phyloP scores from a whole-genome alignment of 345 rosid species.

The Barbarea vulgaris region DNA sequence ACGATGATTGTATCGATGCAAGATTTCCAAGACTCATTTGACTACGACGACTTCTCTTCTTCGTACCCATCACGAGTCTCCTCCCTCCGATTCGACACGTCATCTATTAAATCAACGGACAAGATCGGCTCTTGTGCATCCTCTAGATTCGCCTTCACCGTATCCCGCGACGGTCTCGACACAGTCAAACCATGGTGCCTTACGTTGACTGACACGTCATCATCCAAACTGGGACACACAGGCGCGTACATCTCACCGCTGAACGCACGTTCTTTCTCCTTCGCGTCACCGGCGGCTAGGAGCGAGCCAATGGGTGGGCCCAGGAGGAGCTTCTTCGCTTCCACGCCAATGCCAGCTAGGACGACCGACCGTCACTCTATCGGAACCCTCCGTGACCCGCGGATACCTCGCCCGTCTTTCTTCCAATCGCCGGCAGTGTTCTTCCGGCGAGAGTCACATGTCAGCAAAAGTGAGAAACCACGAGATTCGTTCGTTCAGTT shows the following conservation, averaged over 20 bases:
- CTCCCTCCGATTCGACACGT: conserved; percentile 82
- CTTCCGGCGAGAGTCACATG: conserved; percentile 75
- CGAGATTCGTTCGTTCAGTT: conserved; percentile 74
- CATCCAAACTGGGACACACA: conserved; percentile 53
- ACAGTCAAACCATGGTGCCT: conserved; percentile 98
- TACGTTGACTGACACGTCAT: conserved; percentile 65
- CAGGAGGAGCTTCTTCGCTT: conserved; percentile 68
- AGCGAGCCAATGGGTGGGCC: conserved; percentile 35
- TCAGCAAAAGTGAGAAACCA: conserved; percentile 60
- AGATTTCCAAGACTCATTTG: conserved; percentile 74
- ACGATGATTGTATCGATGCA: conserved; percentile 71
- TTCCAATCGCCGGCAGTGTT: conserved; percentile 93
- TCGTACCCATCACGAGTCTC: conserved; percentile 76
- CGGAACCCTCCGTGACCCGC: conserved; percentile 51
- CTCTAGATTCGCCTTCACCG: conserved; percentile 97
- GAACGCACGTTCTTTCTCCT: conserved; percentile 85
- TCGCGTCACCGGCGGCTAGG: conserved; percentile 79
- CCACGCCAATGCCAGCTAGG: conserved; percentile 89
- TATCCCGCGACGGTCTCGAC: conserved; percentile 80
- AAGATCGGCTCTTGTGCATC: conserved; percentile 70
- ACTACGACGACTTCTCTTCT: conserved; percentile 66
- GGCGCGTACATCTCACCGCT: conserved; percentile 81
- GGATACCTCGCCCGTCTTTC: conserved; percentile 87
- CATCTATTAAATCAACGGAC: conserved; percentile 62
- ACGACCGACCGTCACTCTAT: conserved; percentile 41